A percentile compares a stretch with the other conserved stretches of the same genome.
Conservation (phyloP, 768 basidiomycete species). For the Trametes punicea region DNA sequence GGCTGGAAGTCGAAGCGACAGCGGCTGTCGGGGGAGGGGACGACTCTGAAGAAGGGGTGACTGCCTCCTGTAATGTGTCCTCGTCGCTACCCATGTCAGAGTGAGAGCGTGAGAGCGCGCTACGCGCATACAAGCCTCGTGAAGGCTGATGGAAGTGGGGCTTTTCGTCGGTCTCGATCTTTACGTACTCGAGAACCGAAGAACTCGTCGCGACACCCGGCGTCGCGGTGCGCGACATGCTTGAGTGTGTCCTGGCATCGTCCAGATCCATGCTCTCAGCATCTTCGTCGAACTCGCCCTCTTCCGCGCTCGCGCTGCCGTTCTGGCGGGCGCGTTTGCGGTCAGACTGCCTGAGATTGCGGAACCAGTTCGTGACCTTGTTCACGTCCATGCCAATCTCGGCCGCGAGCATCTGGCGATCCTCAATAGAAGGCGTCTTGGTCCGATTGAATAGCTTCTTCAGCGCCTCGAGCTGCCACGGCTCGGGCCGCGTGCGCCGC, state of each 20-base stretch:
- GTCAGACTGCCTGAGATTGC: slow-evolving; percentile 79
- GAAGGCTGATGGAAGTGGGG: slow-evolving; percentile 3
- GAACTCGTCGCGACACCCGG: slow-evolving; percentile 13
- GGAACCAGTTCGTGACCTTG: slow-evolving; percentile 88
- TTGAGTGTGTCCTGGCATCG: slow-evolving; percentile 28
- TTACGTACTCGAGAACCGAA: slow-evolving; percentile 17
- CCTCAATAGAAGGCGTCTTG: slow-evolving; percentile 73
- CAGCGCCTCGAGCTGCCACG: slow-evolving; percentile 71
- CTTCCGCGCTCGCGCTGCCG: slow-evolving; percentile 34
- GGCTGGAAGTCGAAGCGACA: slow-evolving; percentile 22
- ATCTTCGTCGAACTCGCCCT: slow-evolving; percentile 41
- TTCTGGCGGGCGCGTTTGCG: slow-evolving; percentile 59
- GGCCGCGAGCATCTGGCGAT: slow-evolving; percentile 66
- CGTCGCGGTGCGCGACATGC: slow-evolving; percentile 24
- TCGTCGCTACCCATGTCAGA: slow-evolving; percentile 61
- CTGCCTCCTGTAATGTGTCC: slow-evolving; percentile 62
- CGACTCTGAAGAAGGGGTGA: slow-evolving; percentile 64
- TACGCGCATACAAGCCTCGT: slow-evolving; percentile 10
- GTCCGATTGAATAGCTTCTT: slow-evolving; percentile 68
- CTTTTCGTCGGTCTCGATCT: slow-evolving; percentile 23
- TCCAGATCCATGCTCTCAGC: slow-evolving; percentile 39
- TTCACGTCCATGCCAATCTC: slow-evolving; percentile 85
- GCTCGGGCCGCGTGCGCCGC: slow-evolving; percentile 74
- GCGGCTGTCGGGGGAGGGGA: slow-evolving; percentile 37
- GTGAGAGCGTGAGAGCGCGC: slow-evolving; percentile 24